A percentile compares a stretch with the other conserved stretches of the same genome.
phyloP scores from a whole-genome alignment of 1,139 yeast species.

The Pichia inconspicua region DNA sequence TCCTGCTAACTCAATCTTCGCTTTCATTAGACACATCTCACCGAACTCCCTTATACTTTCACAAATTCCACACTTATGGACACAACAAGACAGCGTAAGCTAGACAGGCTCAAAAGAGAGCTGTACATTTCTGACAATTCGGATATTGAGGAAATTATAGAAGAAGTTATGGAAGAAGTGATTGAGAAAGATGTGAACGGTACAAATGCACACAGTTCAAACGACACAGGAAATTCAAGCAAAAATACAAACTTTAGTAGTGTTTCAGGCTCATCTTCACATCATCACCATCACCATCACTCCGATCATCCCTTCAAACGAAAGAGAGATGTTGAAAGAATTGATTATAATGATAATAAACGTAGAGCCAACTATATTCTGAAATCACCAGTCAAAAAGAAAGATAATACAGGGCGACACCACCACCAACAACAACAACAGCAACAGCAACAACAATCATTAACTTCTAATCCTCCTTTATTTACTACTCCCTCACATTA shows the following conservation, averaged over 20 bases:
- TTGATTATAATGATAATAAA: slow-evolving; percentile 23
- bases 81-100: slow-evolving; percentile 6
- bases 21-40: not conserved
- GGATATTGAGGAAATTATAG: slow-evolving; percentile 16
- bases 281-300: not conserved
- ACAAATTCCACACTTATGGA: not conserved
- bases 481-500: not conserved
- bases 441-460: not conserved
- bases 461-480: not conserved
- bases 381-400: not conserved
- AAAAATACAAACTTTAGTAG: not conserved
- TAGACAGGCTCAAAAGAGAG: slow-evolving; percentile 17
- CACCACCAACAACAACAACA: not conserved
- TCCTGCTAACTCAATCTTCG: not conserved
- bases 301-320: not conserved
- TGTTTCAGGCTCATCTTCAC: not conserved
- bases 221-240: not conserved
- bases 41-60: not conserved
- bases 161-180: slow-evolving; percentile 8
- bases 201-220: slow-evolving; percentile 4
- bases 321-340: slow-evolving; percentile 5
- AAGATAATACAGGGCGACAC: not conserved
- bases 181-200: not conserved
- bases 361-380: slow-evolving; percentile 1
- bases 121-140: slow-evolving; percentile 22